Conservation (phyloP, 345 rosid genomes). For the Populus deltoides region DNA sequence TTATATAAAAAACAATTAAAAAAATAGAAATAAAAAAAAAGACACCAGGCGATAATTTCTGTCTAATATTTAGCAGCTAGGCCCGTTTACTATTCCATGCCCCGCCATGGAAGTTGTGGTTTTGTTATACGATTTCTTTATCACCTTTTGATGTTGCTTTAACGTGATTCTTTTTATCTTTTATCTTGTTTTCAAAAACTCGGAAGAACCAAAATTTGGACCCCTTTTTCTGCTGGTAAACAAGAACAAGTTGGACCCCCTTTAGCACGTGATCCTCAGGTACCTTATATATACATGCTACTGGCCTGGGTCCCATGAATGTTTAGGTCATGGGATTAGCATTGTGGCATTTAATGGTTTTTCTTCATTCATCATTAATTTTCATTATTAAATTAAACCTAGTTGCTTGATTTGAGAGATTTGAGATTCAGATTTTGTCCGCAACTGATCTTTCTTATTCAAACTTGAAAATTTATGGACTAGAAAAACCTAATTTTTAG, state of each 20-base stretch:
- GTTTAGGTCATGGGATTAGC: not conserved
- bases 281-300: not conserved
- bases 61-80: not conserved
- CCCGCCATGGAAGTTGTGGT: not conserved
- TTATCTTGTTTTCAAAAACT: not conserved
- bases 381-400: not conserved
- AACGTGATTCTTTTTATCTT: slow-evolving; percentile 4
- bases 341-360: not conserved
- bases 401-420: too few species aligned
- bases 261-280: slow-evolving; percentile 34
- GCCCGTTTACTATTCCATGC: not conserved
- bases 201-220: not conserved
- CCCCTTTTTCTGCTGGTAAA: not conserved
- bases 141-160: slow-evolving; percentile 8
- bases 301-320: slow-evolving; percentile 10
- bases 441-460: too few species aligned
- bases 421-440: too few species aligned
- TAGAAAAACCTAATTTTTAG: too few species aligned
- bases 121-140: not conserved
- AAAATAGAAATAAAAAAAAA: too few species aligned
- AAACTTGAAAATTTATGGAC: too few species aligned
- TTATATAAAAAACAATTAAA: too few species aligned
- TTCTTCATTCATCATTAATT: not conserved
- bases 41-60: too few species aligned
- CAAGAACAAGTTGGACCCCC: slow-evolving; percentile 15